Evolutionary conservation across 495 filamentous ascomycete species (phyloP), one percentile per base, ranked within the genome.

Genomic region (Penicillium taxi): DNA sequence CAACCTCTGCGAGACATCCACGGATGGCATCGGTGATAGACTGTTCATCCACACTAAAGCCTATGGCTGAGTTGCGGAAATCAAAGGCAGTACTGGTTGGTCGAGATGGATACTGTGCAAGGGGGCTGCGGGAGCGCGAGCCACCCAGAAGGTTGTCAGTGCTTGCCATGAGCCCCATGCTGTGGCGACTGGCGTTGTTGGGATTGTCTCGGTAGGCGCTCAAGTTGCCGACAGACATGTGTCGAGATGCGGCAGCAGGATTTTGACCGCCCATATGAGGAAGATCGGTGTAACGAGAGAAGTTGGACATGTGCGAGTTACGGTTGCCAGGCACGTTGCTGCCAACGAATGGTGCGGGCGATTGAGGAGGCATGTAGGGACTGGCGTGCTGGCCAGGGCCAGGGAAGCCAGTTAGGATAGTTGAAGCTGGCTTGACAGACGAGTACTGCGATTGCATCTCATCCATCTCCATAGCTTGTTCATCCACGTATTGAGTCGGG

Each of bases 371-470:
- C 70, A 88, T 83, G 59, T 82, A 90, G 3, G 71, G 75, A 45
- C 60, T 67, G 9, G 39, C 38, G 42, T 66, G 46, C 12, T 66
- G 69, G 28, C 76, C 74, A 33, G 79, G 75, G 14, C 73, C 70
- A 16, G 78, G 82, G 62, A 94, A 84, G 34, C 88, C 88, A 22
- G 86, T 91, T 28, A 98, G 73, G 42, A 98, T 84, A 2, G 84
- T 87, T 0, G 88, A 95, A 2, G 88, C 84, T 15, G 93, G 91
- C 61, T 87, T 88, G 44, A 89, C 85, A 2, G 88, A 94, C 6
- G 90, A 96, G 63, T 96, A 96, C 37, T 93, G 77, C 1, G 86
- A 94, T 52, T 90, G 88, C 73, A 96, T 91, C 50, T 98, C 91
- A 53, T 98, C 91, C 82, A 96, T 87, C 58, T 96, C 91, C 64